Base-by-base conservation (phyloP, 352 stramenopile genomes). In the Phytophthora syringae region DNA sequence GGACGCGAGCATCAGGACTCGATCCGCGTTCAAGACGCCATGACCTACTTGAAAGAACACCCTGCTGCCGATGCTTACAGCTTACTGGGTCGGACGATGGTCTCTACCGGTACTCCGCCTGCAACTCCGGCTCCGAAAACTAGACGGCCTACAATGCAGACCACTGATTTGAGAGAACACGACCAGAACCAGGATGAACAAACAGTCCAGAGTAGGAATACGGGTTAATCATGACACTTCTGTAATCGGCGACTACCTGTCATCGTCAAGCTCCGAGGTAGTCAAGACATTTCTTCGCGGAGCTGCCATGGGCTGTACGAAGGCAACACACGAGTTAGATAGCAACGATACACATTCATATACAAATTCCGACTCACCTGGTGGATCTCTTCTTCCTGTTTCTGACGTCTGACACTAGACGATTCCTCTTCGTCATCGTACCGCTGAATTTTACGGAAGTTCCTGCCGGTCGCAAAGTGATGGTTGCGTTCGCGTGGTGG, bases 81-180 rank as follows among this genome's bases (percentile, higher is more conserved):
- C 21, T 60, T 91, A 21, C 79, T 93, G 48, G 84, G 84, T 12
- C 74, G 84, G 37, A 93, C 82, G 18, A 90, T 93, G 84, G 61
- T 89, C 7, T n/a, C n/a, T 32, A 32, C 27, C 27, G 27, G 5
- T 9, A 65, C 39, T 13, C 48, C 60, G n/a, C 51, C 65, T 39
- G 37, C 54, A 21, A 61, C 65, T n/a, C 49, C 65, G 2, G 36
- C 36, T 3, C 43, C 59, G 13, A 5, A 42, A 24, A 30, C 52
- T 28, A 56, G 59, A 22, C 52, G 40, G 10, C 30, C 52, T 12
- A 48, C 28, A n/a, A 40, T 43, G 18, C 53, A 58, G 25, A n/a
- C 10, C 20, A 32, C n/a, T 7, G 3, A 25, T 48, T 18, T 20
- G 16, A 36, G 3, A 11, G 45, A 69, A 43, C 44, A 20, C 20